Percentiles rank a stretch among this genome's conserved stretches.
Evolutionary conservation across 106 monocot genomes (phyloP).

Genomic region (Agapanthus africanus): DNA sequence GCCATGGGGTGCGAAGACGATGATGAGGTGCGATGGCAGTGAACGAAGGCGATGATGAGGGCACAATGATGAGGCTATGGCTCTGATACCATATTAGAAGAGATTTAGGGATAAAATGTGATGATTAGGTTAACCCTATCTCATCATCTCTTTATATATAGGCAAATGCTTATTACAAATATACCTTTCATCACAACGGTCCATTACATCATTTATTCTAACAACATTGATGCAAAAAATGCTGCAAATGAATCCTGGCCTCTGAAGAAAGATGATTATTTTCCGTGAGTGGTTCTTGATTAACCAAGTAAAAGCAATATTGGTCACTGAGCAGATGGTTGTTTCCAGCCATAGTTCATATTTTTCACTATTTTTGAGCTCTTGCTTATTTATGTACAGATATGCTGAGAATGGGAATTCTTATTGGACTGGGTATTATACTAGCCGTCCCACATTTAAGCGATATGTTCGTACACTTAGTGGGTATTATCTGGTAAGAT

Average conservation of each 20-base stretch:
- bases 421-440: conserved; percentile 79
- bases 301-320: neutral
- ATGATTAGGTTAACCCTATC: too few relatives aligned
- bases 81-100: too few relatives aligned
- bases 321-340: neutral
- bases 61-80: too few relatives aligned
- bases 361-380: neutral
- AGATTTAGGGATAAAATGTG: too few relatives aligned
- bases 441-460: conserved; percentile 67
- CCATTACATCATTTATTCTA: too few relatives aligned
- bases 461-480: conserved; percentile 52
- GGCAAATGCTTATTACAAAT: too few relatives aligned
- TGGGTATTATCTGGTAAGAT: conserved; percentile 62
- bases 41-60: too few relatives aligned
- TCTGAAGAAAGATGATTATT: conserved; percentile 61
- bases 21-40: too few relatives aligned
- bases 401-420: conserved; percentile 60
- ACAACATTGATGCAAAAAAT: conserved; percentile 65
- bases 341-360: neutral
- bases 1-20: too few relatives aligned
- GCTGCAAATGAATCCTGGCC: conserved; percentile 71
- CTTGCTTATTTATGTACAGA: conserved; percentile 19
- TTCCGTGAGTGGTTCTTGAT: conserved; percentile 41
- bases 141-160: too few relatives aligned
- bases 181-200: too few relatives aligned